Evolutionary conservation across 179 eudicot genomes (phyloP).

Genomic region (Beta corolliflora): DNA sequence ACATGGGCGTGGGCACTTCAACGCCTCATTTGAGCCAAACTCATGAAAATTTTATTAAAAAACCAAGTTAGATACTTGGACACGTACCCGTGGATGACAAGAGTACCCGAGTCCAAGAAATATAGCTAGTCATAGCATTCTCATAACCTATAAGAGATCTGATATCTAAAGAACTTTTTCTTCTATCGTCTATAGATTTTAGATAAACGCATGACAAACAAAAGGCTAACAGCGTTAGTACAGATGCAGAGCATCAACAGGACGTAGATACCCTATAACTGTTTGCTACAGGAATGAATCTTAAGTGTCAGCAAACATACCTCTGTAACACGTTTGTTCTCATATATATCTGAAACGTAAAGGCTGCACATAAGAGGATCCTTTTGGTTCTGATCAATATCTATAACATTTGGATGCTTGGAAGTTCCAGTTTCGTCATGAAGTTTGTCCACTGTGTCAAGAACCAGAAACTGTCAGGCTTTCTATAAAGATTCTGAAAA

Average conservation of each 20-base stretch:
- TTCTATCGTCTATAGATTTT: not conserved
- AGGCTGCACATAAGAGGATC: conserved; percentile 81
- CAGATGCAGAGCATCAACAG: not conserved
- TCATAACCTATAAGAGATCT: not conserved
- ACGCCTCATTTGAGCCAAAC: too few species aligned
- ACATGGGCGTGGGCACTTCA: too few species aligned
- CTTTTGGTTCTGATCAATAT: conserved; percentile 68
- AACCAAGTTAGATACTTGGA: too few species aligned
- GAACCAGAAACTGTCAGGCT: conserved; percentile 2
- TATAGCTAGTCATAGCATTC: not conserved
- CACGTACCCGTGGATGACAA: too few species aligned
- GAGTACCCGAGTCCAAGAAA: not conserved
- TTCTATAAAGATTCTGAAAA: not conserved
- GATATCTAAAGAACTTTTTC: not conserved
- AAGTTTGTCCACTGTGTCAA: conserved; percentile 48
- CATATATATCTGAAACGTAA: conserved; percentile 73
- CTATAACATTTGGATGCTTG: conserved; percentile 39
- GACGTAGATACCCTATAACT: too few species aligned
- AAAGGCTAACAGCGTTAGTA: not conserved
- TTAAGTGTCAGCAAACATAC: conserved; percentile 35
- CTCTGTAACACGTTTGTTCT: conserved; percentile 57
- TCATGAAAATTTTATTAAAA: too few species aligned
- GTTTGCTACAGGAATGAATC: too few species aligned
- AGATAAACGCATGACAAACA: not conserved
- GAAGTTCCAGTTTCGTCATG: conserved; percentile 37